Conservation (phyloP, 164 flowering plant species). For the Warburgia ugandensis region DNA sequence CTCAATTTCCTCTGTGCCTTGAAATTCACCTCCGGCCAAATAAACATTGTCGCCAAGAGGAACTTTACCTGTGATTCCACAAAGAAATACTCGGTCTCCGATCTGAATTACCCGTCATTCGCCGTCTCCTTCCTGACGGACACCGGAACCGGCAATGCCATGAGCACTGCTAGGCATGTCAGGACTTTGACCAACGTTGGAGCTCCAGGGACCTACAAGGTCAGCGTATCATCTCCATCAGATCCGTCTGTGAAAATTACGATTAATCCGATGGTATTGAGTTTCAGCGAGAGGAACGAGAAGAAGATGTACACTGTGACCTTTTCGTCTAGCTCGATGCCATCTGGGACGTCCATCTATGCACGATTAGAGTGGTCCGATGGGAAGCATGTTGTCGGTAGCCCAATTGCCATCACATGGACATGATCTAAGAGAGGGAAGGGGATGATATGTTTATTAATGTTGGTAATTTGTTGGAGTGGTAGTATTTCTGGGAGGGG, state of each 20-base stretch:
- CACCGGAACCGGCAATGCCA: constrained; percentile 19
- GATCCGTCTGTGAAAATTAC: constrained; percentile 34
- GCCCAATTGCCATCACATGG: constrained; percentile 61
- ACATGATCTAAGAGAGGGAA: constrained; percentile 19
- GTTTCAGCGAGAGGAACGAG: constrained; percentile 37
- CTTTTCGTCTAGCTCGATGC: constrained; percentile 36
- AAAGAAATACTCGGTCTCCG: constrained; percentile 35
- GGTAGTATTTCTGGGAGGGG: too few relatives aligned
- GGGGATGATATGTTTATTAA: too few relatives aligned
- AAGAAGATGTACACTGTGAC: constrained; percentile 48
- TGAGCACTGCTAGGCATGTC: constrained; percentile 29
- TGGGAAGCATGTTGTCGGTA: constrained; percentile 50
- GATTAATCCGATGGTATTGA: constrained; percentile 44
- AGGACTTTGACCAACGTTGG: constrained; percentile 82
- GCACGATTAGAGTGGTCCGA: constrained; percentile 60
- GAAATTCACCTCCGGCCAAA: constrained; percentile 37
- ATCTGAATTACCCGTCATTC: constrained; percentile 83
- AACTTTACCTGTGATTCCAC: constrained; percentile 33
- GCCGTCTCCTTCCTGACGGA: constrained; percentile 44
- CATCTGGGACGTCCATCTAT: constrained; percentile 45
- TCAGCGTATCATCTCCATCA: constrained; percentile 20
- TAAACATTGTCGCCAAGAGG: constrained; percentile 27
- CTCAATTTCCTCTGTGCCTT: constrained; percentile 67
- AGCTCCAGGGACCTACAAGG: constrained; percentile 50
- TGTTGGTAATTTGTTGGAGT: too few relatives aligned